A percentile compares a stretch with the other conserved stretches of the same genome.
phyloP scores from a whole-genome alignment of 352 stramenopile genomes.

The Globisporangium carolinianum region DNA sequence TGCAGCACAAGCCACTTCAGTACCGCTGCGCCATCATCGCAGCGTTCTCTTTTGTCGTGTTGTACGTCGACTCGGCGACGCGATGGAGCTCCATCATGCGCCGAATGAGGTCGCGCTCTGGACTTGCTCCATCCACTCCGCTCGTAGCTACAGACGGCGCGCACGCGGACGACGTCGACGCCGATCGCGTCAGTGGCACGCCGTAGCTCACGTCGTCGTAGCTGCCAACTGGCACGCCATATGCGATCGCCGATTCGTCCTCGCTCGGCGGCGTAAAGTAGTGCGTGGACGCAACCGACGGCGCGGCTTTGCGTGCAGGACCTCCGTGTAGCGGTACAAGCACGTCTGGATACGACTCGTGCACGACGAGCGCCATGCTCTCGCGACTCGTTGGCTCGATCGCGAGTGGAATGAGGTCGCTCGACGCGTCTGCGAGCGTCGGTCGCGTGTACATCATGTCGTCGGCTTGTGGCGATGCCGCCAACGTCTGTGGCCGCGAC shows the following conservation, averaged over 20 bases:
- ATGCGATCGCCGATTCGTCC: background rate
- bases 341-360: background rate
- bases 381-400: slow-evolving; percentile 1
- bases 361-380: slow-evolving; percentile 7
- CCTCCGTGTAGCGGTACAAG: background rate
- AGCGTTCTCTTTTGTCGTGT: slow-evolving; percentile 39
- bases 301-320: background rate
- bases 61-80: slow-evolving; percentile 42
- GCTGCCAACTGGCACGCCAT: slow-evolving; percentile 4
- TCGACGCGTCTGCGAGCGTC: slow-evolving; percentile 9
- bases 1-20: background rate
- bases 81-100: slow-evolving; percentile 45
- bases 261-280: slow-evolving; percentile 6
- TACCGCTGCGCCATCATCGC: slow-evolving; percentile 24
- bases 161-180: slow-evolving; percentile 10
- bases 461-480: background rate
- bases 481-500: background rate
- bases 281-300: background rate
- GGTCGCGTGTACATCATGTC: background rate
- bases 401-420: slow-evolving; percentile 12
- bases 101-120: slow-evolving; percentile 13
- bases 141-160: slow-evolving; percentile 6
- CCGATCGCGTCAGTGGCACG: background rate
- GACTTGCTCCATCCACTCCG: background rate
- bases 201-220: slow-evolving; percentile 3